phyloP scores from a whole-genome alignment of 805 yeast species.

The Saccharomyces kudriavzevii region DNA sequence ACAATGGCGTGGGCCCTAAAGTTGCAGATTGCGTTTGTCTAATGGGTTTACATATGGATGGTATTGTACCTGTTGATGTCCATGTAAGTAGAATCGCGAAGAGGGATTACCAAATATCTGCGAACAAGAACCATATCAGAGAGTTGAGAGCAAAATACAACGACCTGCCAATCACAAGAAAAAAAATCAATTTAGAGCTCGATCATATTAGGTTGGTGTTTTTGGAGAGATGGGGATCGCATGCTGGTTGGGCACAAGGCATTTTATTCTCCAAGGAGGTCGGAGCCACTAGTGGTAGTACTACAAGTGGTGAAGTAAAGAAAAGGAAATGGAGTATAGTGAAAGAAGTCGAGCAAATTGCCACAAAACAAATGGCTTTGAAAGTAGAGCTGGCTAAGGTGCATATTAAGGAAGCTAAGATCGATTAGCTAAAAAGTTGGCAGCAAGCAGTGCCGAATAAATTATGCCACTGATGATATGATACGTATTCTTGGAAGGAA shows the following conservation, averaged over 20 bases:
- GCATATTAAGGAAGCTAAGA: background rate
- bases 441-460: background rate
- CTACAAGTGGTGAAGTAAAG: conserved; percentile 26
- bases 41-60: conserved; percentile 59
- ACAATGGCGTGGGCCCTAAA: conserved; percentile 92
- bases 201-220: conserved; percentile 52
- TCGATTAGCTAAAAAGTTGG: background rate
- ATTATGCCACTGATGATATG: background rate
- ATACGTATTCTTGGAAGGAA: background rate
- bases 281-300: conserved; percentile 64
- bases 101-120: conserved; percentile 58
- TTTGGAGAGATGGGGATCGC: conserved; percentile 68
- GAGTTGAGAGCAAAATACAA: conserved; percentile 22
- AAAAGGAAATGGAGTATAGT: conserved; percentile 15
- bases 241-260: conserved; percentile 99
- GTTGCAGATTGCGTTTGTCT: conserved; percentile 95
- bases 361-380: background rate
- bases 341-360: conserved; percentile 6
- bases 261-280: conserved; percentile 83
- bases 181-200: conserved; percentile 28
- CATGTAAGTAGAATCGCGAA: conserved; percentile 87
- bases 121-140: conserved; percentile 27
- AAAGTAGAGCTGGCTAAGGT: background rate
- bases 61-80: conserved; percentile 90
- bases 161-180: conserved; percentile 22